phyloP scores from a whole-genome alignment of 129 eudicot genomes.

The Saposhnikovia divaricata region DNA sequence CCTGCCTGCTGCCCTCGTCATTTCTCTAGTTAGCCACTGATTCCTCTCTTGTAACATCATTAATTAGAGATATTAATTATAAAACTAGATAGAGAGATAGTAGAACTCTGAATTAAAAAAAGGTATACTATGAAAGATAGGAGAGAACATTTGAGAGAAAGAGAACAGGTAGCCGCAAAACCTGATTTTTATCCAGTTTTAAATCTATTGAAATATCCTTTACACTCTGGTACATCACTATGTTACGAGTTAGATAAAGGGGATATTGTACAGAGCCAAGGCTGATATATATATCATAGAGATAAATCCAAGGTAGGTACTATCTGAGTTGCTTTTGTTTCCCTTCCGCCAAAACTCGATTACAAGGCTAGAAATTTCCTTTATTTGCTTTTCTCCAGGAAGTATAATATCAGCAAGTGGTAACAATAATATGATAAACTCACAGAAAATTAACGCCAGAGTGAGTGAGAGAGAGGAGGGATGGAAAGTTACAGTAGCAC shows the following conservation, averaged over 20 bases:
- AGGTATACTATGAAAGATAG: background rate
- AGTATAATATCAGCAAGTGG: background rate
- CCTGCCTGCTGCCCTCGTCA: background rate
- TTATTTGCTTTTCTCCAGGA: background rate
- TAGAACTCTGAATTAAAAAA: background rate
- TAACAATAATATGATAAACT: background rate
- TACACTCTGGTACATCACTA: background rate
- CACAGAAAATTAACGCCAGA: background rate
- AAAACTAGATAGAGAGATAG: background rate
- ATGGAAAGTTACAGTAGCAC: slow-evolving; percentile 62
- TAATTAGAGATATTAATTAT: background rate
- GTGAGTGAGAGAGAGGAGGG: slow-evolving; percentile 4
- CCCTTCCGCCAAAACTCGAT: background rate
- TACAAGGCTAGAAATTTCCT: background rate
- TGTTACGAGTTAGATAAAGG: background rate
- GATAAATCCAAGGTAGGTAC: background rate
- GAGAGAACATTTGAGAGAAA: background rate
- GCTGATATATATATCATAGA: background rate
- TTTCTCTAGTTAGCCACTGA: background rate
- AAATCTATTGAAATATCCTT: background rate
- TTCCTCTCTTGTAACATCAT: background rate
- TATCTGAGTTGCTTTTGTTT: background rate
- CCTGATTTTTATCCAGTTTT: background rate
- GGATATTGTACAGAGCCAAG: background rate
- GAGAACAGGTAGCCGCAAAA: background rate